phyloP scores from a whole-genome alignment of 2,329 filamentous ascomycete genomes.

The Penicillium olsonii region DNA sequence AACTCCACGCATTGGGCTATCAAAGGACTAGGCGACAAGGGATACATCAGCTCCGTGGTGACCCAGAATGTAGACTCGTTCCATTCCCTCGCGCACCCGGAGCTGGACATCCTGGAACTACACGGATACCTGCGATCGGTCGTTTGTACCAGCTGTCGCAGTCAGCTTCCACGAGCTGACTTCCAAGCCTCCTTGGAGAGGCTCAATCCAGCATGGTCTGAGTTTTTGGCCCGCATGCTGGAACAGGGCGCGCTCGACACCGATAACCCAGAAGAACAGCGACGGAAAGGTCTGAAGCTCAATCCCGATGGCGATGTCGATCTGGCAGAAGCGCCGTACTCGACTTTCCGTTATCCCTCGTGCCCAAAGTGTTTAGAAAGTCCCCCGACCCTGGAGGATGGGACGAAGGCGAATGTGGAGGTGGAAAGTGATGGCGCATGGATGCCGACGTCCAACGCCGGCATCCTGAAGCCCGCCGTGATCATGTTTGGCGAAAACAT shows the following conservation, averaged over 20 bases:
- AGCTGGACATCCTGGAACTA: slow-evolving; percentile 75
- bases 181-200: slow-evolving; percentile 76
- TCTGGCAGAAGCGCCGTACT: slow-evolving; percentile 81
- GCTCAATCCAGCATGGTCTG: slow-evolving; percentile 84
- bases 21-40: slow-evolving; percentile 68
- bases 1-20: slow-evolving; percentile 81
- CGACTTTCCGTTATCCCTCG: slow-evolving; percentile 85
- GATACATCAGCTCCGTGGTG: slow-evolving; percentile 73
- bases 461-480: slow-evolving; percentile 87
- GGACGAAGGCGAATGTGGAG: slow-evolving; percentile 60
- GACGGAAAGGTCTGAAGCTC: slow-evolving; percentile 70
- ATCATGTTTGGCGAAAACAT: slow-evolving; percentile 98
- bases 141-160: slow-evolving; percentile 76
- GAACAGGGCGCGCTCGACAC: slow-evolving; percentile 74
- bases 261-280: slow-evolving; percentile 71
- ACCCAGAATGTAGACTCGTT: slow-evolving; percentile 99
- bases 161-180: slow-evolving; percentile 66
- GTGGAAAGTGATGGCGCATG: slow-evolving; percentile 81
- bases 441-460: slow-evolving; percentile 65
- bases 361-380: slow-evolving; percentile 76
- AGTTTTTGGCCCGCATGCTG: slow-evolving; percentile 71
- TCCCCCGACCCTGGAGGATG: slow-evolving; percentile 60
- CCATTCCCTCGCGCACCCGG: slow-evolving; percentile 74
- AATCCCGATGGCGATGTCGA: slow-evolving; percentile 97
- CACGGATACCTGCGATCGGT: slow-evolving; percentile 86